phyloP scores from a whole-genome alignment of 257 asterid species.

The Lantana camara region DNA sequence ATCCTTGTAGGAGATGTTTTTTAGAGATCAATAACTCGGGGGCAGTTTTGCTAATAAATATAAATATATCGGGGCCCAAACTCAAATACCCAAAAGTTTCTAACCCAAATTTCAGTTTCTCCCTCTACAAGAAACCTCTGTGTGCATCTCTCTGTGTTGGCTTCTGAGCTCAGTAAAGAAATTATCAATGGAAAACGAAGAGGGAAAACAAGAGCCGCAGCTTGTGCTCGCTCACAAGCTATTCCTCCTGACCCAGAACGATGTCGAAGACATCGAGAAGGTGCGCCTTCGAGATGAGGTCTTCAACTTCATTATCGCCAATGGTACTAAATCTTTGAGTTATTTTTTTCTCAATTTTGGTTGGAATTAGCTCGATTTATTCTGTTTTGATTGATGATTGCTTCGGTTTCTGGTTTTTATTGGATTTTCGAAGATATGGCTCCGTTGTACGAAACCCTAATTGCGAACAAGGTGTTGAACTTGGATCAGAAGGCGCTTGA shows the following conservation, averaged over 20 bases:
- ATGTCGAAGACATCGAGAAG: conserved; percentile 86
- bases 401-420: neutral
- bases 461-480: conserved; percentile 46
- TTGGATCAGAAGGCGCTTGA: conserved; percentile 64
- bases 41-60: neutral
- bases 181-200: conserved; percentile 71
- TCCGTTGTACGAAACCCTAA: conserved; percentile 71
- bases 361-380: neutral
- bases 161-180: neutral
- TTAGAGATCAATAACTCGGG: too few relatives aligned
- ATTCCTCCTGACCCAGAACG: conserved; percentile 69
- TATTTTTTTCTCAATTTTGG: neutral
- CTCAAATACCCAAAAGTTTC: neutral
- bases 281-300: conserved; percentile 96
- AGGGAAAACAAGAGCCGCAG: conserved; percentile 80
- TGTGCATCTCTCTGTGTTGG: neutral
- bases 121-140: conserved; percentile 1
- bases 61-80: neutral
- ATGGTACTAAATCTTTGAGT: conserved; percentile 47
- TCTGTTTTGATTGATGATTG: neutral
- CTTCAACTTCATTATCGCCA: conserved; percentile 57
- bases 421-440: conserved; percentile 54
- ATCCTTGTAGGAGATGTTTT: too few relatives aligned
- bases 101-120: neutral
- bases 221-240: conserved; percentile 78